phyloP scores from a whole-genome alignment of 768 basidiomycete genomes.

The Suillus lakei region DNA sequence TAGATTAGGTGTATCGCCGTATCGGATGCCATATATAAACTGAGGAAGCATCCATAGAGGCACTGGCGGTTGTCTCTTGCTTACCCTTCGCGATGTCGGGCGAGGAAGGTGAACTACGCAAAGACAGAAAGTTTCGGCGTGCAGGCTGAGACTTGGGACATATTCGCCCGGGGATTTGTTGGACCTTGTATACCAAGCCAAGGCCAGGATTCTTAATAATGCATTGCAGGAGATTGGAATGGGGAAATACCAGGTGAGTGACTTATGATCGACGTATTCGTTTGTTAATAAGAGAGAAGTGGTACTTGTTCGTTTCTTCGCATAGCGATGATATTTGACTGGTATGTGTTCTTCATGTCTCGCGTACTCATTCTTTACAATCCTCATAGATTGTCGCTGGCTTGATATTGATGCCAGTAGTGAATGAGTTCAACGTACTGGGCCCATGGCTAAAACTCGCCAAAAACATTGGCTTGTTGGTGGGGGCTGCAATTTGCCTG shows the following conservation, averaged over 20 bases:
- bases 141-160: conserved; percentile 23
- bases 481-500: conserved; percentile 73
- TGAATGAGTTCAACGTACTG: conserved; percentile 66
- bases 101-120: conserved; percentile 8
- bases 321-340: conserved; percentile 75
- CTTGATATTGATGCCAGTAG: conserved; percentile 64
- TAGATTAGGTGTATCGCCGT: background rate
- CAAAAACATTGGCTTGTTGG: conserved; percentile 72
- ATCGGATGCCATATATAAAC: conserved; percentile 8
- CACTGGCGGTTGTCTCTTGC: background rate
- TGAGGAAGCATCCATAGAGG: background rate
- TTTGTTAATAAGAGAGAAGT: conserved; percentile 40
- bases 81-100: conserved; percentile 23
- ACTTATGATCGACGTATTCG: conserved; percentile 1
- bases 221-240: conserved; percentile 72
- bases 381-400: conserved; percentile 60
- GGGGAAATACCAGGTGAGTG: conserved; percentile 67
- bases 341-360: conserved; percentile 35
- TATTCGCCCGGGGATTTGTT: conserved; percentile 36
- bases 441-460: conserved; percentile 70
- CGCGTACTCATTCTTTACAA: background rate
- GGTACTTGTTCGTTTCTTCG: conserved; percentile 53
- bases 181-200: conserved; percentile 63
- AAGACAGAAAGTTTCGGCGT: conserved; percentile 8
- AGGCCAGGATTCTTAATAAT: conserved; percentile 59